phyloP scores from a whole-genome alignment of 75 land plant species.

The Sequoia sempervirens region DNA sequence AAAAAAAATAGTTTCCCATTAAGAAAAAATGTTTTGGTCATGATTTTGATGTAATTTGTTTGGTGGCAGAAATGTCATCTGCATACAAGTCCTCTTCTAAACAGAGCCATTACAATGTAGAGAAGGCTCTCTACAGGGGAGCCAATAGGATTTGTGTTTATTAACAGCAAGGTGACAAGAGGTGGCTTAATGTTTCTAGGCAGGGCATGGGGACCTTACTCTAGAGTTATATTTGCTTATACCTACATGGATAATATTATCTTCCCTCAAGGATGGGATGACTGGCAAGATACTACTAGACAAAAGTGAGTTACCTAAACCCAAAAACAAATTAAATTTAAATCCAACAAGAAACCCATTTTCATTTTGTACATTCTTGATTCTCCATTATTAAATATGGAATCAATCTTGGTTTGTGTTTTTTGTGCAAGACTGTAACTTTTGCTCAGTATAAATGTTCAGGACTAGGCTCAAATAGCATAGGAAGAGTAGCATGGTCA shows the following conservation, averaged over 20 bases:
- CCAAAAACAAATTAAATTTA: too few relatives aligned
- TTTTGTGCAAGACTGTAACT: too few relatives aligned
- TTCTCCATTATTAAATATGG: too few relatives aligned
- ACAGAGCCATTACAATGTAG: slow-evolving; percentile 60
- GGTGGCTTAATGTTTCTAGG: slow-evolving; percentile 40
- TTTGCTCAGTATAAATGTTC: too few relatives aligned
- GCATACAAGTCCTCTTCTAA: slow-evolving; percentile 27
- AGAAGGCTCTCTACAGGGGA: slow-evolving; percentile 23
- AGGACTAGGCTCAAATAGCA: too few relatives aligned
- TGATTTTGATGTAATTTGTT: background rate
- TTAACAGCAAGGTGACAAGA: slow-evolving; percentile 48
- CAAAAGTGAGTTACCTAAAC: too few relatives aligned
- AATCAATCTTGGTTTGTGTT: too few relatives aligned
- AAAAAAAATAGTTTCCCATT: background rate
- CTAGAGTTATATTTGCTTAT: slow-evolving; percentile 54
- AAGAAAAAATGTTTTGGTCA: background rate
- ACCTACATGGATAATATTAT: slow-evolving; percentile 49
- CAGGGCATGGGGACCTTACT: slow-evolving; percentile 72
- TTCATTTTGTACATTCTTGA: too few relatives aligned
- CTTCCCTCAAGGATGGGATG: slow-evolving; percentile 59
- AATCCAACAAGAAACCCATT: too few relatives aligned
- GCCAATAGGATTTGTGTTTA: slow-evolving; percentile 65
- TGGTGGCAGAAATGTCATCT: slow-evolving; percentile 50
- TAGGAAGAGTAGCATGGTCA: too few relatives aligned
- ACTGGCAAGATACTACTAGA: too few relatives aligned